Evolutionary conservation across 148 eudicot genomes (phyloP), one percentile per base, ranked within the genome.

Genomic region (Bassia scoparia): DNA sequence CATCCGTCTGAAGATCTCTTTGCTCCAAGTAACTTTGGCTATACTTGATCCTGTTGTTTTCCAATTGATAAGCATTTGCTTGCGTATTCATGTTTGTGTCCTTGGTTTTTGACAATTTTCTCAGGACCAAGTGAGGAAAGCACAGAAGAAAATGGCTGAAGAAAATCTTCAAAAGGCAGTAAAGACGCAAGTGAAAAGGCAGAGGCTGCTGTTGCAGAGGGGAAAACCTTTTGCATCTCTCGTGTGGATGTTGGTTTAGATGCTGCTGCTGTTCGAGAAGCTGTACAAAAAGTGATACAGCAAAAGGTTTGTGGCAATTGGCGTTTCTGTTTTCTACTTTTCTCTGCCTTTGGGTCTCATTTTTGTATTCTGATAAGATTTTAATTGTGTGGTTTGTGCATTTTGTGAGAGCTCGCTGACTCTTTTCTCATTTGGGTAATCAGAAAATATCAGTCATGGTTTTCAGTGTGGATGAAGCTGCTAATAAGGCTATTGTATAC

Each of bases 391-490:
- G n/a, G 29, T 68, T 55, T 71, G 58, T 27, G 49, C 44, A 59
- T 24, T 49, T 11, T 60, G 43, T 58, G 33, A 4, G 10, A 66
- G n/a, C 53, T 60, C 55, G 35, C 44, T 82, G 18, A 48, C 18
- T 41, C 50, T 29, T 62, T 46, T 26, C 30, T 71, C 26, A 54
- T 49, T 66, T 72, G 60, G 78, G 31, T 68, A 44, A 56, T 50
- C 88, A 94, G 98, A 93, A 84, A 41, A 82, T 95, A 73, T 83
- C 98, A 1, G 82, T 83, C 37, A 91, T 95, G 98, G 89, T 88
- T 55, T 72, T 95, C 68, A 91, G 96, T 81, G 85, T 78, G 48
- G 98, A 95, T 80, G 89, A 87, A 69, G 78, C 78, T 21, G 78
- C 83, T 33, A 89, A 88, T 71, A 95, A 91, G 89, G 96, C 90